Conservation (phyloP, 108 stramenopile species). For the Cylindrotheca fusiformis region DNA sequence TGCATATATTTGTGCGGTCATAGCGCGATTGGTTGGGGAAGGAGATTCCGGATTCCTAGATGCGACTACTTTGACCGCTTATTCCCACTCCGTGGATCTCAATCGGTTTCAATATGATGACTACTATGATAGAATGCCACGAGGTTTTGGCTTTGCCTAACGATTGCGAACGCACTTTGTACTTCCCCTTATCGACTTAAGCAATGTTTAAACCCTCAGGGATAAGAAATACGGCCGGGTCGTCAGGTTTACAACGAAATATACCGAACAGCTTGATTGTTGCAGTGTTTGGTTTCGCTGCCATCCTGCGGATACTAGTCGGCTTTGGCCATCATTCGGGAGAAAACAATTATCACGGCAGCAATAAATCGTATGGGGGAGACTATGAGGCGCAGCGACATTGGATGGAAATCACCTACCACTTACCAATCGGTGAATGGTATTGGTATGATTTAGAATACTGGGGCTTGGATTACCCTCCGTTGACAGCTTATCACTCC, state of each 20-base stretch:
- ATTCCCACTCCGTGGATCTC: too few species aligned
- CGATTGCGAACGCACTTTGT: too few species aligned
- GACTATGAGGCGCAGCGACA: slow-evolving; percentile 97
- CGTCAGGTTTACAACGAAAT: background rate
- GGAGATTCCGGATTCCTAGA: too few species aligned
- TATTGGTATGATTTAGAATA: slow-evolving; percentile 88
- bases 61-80: too few species aligned
- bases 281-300: slow-evolving; percentile 14
- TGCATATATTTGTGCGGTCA: too few species aligned
- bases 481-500: slow-evolving; percentile 86
- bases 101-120: too few species aligned
- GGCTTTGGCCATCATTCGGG: slow-evolving; percentile 78
- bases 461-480: slow-evolving; percentile 97
- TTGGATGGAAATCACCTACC: slow-evolving; percentile 94
- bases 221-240: too few species aligned
- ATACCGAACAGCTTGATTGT: slow-evolving; percentile 1
- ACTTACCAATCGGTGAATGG: slow-evolving; percentile 86
- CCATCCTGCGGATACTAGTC: slow-evolving; percentile 52
- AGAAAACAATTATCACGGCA: slow-evolving; percentile 79
- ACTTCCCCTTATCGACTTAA: too few species aligned
- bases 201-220: too few species aligned
- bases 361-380: slow-evolving; percentile 68
- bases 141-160: too few species aligned
- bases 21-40: too few species aligned
- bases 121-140: too few species aligned